Conservation (phyloP, 768 basidiomycete genomes). For the Leucosporidium scottii region DNA sequence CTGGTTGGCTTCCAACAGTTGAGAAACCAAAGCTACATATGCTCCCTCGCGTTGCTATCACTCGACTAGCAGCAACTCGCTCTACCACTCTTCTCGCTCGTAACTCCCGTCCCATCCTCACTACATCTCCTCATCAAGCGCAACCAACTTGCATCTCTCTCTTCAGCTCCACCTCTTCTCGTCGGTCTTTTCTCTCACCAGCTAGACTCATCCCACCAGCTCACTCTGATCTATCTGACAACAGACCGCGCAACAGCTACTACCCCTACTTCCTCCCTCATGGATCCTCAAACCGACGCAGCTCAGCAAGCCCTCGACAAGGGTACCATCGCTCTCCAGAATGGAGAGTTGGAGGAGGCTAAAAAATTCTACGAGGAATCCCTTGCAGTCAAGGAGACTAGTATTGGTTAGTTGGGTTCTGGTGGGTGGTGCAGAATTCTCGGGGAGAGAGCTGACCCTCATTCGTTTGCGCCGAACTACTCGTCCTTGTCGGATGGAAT, state of each 20-base stretch:
- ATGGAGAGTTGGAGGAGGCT: conserved; percentile 21
- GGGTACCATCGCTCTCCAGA: conserved; percentile 19
- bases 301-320: conserved; percentile 29
- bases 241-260: conserved; percentile 12
- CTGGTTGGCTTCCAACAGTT: too few species aligned
- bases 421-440: background rate
- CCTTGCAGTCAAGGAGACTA: conserved; percentile 20
- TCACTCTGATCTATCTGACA: background rate
- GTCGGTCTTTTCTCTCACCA: background rate
- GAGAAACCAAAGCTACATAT: too few species aligned
- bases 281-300: conserved; percentile 19
- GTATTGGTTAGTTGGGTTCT: conserved; percentile 17
- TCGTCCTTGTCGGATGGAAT: background rate
- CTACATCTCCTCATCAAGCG: background rate
- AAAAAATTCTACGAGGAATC: conserved; percentile 12
- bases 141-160: background rate
- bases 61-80: too few species aligned
- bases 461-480: background rate
- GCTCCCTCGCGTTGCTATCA: too few species aligned
- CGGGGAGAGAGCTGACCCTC: background rate
- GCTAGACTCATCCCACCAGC: too few species aligned
- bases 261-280: conserved; percentile 11
- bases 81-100: too few species aligned
- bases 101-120: background rate
- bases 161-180: background rate